These are phyloP conservation scores for Arachnomyces sp. DNA, from an alignment of 2,329 filamentous ascomycete genomes.

Conservation along the genomic window DNA sequence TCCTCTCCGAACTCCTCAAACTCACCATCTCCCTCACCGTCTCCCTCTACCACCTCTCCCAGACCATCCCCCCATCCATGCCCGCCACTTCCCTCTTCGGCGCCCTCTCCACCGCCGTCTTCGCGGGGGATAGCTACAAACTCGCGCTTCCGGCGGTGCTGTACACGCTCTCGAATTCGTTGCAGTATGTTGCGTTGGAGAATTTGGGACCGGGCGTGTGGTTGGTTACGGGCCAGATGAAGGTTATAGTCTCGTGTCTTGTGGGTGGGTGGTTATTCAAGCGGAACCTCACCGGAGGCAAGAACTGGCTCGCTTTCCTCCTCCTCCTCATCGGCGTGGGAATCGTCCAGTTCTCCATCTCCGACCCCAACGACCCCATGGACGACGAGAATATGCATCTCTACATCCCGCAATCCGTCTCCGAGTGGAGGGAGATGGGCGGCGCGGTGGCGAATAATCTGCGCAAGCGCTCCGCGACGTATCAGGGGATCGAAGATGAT, in stretches of 20 bases:
- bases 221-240: slow-evolving; percentile 87
- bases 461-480: slow-evolving; percentile 71
- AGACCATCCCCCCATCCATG: slow-evolving; percentile 67
- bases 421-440: slow-evolving; percentile 60
- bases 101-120: slow-evolving; percentile 71
- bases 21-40: slow-evolving; percentile 78
- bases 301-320: slow-evolving; percentile 71
- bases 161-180: slow-evolving; percentile 86
- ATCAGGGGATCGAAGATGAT: slow-evolving; percentile 73
- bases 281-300: slow-evolving; percentile 57
- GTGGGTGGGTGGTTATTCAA: slow-evolving; percentile 76
- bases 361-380: slow-evolving; percentile 46
- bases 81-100: slow-evolving; percentile 73
- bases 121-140: slow-evolving; percentile 90
- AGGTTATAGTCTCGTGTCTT: slow-evolving; percentile 83
- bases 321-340: slow-evolving; percentile 75
- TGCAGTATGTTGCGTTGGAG: slow-evolving; percentile 85
- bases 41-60: slow-evolving; percentile 78
- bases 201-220: slow-evolving; percentile 91
- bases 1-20: slow-evolving; percentile 89
- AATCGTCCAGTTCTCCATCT: slow-evolving; percentile 68
- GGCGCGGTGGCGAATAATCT: slow-evolving; percentile 43
- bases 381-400: slow-evolving; percentile 51
- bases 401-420: slow-evolving; percentile 71
- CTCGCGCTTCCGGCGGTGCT: slow-evolving; percentile 79